Evolutionary conservation across 192 early-diverging fungal genomes (phyloP), one percentile per base, ranked within the genome.

Genomic region (Umbelopsis isabellina): DNA sequence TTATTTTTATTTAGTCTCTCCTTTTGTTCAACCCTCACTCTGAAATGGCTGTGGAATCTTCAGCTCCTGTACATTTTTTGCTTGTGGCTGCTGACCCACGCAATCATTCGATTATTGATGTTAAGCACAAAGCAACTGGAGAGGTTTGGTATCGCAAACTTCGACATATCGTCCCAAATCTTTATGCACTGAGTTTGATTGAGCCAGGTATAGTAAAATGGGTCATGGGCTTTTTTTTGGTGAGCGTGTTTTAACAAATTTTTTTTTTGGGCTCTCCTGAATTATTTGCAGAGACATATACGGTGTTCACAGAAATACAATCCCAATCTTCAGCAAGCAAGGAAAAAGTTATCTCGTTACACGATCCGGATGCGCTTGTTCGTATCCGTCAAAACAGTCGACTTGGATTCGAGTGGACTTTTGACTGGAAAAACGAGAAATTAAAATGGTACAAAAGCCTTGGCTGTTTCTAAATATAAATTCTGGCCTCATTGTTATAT

Each of bases 351-450:
- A 71, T 71, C 20, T 33, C 44, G 46, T 22, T 71, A 15, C 70
- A 71, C 4, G 70, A 58, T 45, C 44, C 55, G 49, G 58, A 71
- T 25, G 13, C 44, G 1, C 20, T 9, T n/a, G 61, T 71, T 11
- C 15, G 37, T 13, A 22, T 71, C 6, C 21, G 48, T 22, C 53
- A 65, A 23, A 55, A 55, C 12, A 20, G 53, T 35, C 25, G 41
- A 18, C 46, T 71, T 48, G 55, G 70, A 0, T 55, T 71, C n/a
- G 70, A 71, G 48, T 71, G 70, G 70, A 47, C 45, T n/a, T 71
- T 71, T 71, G 70, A 71, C 35, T 71, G 70, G 70, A 58, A 71
- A 48, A 33, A 33, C 21, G 55, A 71, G 11, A 52, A 58, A 46
- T 49, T 49, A 21, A 61, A 45, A 61, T 71, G 70, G 70, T 71